Evolutionary conservation across 139 green algal species (phyloP).

Genomic region (Micractinium sp.): DNA sequence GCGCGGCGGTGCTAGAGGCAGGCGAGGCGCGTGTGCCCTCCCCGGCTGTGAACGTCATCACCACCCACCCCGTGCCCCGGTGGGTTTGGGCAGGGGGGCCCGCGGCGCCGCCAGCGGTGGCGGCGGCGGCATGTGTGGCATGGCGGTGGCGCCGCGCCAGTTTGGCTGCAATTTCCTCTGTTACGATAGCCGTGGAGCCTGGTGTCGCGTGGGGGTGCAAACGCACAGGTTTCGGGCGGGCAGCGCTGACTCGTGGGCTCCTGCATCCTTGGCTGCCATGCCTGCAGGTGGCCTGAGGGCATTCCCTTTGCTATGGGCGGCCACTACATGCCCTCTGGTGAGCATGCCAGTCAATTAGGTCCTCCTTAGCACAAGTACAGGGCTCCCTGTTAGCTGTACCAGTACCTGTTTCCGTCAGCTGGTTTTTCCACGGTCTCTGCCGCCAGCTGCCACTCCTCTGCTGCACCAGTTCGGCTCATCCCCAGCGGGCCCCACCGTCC

Average conservation of each 20-base stretch:
- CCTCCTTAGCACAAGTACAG: too few relatives aligned
- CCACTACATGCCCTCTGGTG: conserved; percentile 84
- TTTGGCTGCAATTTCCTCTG: too few relatives aligned
- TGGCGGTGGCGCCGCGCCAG: neutral
- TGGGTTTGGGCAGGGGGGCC: neutral
- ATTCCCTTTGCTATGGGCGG: conserved; percentile 91
- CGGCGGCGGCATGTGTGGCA: neutral
- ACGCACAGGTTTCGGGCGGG: too few relatives aligned
- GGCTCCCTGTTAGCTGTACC: too few relatives aligned
- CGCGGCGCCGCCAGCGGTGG: neutral
- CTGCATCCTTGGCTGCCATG: neutral
- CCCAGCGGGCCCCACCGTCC: neutral
- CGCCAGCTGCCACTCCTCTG: too few relatives aligned
- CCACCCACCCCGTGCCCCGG: conserved; percentile 21
- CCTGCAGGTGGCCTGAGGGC: conserved; percentile 69
- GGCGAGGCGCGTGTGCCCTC: conserved; percentile 15
- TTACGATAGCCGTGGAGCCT: too few relatives aligned
- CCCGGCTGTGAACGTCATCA: conserved; percentile 27
- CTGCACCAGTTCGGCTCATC: neutral
- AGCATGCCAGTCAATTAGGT: neutral
- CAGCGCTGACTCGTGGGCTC: too few relatives aligned
- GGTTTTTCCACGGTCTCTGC: too few relatives aligned
- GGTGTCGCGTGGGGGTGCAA: too few relatives aligned
- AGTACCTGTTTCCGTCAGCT: too few relatives aligned
- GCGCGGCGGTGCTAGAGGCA: neutral